These are phyloP conservation scores for Conoideocrella luteorostrata DNA, from an alignment of 2,329 filamentous ascomycete species.

Conservation along the genomic window DNA sequence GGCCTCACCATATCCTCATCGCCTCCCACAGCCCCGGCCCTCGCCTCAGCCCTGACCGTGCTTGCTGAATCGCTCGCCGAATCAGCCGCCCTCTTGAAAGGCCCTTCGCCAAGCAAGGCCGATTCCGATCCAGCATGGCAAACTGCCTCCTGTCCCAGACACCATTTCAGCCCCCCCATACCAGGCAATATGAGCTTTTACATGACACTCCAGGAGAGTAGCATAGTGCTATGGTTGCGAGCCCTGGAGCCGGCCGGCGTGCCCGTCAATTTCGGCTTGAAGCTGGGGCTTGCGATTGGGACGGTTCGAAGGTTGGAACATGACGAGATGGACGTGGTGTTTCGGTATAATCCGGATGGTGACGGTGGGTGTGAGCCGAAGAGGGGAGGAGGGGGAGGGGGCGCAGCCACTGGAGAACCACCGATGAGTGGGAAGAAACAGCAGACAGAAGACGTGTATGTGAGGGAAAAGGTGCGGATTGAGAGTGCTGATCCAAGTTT, in stretches of 20 bases:
- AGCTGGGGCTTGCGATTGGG: constrained; percentile 64
- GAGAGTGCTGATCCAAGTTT: constrained; percentile 85
- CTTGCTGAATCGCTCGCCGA: constrained; percentile 49
- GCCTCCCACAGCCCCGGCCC: constrained; percentile 47
- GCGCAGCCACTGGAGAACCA: constrained; percentile 18
- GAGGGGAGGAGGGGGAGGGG: constrained; percentile 13
- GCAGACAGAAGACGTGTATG: constrained; percentile 58
- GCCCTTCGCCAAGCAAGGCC: constrained; percentile 34
- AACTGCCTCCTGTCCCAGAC: constrained; percentile 34
- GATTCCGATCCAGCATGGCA: constrained; percentile 38
- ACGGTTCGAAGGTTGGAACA: constrained; percentile 60
- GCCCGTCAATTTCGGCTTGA: constrained; percentile 55
- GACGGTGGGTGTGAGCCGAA: constrained; percentile 20
- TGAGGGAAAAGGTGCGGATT: constrained; percentile 82
- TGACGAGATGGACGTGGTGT: constrained; percentile 74
- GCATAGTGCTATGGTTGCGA: constrained; percentile 62
- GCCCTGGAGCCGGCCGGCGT: constrained; percentile 62
- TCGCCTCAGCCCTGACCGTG: constrained; percentile 49
- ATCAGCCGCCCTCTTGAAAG: constrained; percentile 49
- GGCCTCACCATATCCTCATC: constrained; percentile 61
- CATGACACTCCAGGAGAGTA: constrained; percentile 62
- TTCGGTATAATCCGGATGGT: constrained; percentile 49
- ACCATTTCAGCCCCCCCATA: constrained; percentile 36
- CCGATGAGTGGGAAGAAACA: constrained; percentile 15
- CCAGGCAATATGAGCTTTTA: constrained; percentile 67